These are phyloP conservation scores for Apiotrichum porosum DNA, from an alignment of 1,284 basidiomycete species.

Conservation along the genomic window DNA sequence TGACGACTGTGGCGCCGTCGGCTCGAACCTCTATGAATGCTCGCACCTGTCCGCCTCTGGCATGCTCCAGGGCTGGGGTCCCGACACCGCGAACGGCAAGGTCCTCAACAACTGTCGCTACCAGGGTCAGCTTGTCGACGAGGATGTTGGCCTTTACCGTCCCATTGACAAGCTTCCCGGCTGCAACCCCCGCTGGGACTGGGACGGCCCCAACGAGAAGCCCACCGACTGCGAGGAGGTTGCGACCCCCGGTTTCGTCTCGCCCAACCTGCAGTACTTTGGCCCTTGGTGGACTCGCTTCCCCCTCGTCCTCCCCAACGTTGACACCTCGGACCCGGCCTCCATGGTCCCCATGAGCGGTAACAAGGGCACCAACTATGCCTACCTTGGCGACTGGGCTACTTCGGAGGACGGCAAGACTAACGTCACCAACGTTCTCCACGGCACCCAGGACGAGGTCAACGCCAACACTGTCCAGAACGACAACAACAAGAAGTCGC, in stretches of 20 bases:
- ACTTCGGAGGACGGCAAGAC: too few species aligned
- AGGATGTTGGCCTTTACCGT: slow-evolving; percentile 19
- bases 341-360: too few species aligned
- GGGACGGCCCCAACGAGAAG: slow-evolving; percentile 3
- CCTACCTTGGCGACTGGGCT: background rate
- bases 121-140: background rate
- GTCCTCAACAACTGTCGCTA: background rate
- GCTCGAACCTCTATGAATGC: too few species aligned
- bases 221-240: background rate
- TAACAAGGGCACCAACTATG: background rate
- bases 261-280: slow-evolving; percentile 3
- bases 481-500: too few species aligned
- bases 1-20: too few species aligned
- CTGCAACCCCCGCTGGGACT: slow-evolving; percentile 14
- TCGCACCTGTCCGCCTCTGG: too few species aligned
- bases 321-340: background rate
- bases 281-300: too few species aligned
- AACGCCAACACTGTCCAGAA: background rate
- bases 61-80: too few species aligned
- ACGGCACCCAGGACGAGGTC: background rate
- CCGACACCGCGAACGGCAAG: too few species aligned
- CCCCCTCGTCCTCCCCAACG: background rate
- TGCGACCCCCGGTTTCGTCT: background rate
- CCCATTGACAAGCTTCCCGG: slow-evolving; percentile 13
- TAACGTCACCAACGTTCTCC: background rate